Conservation (phyloP, 805 yeast species). For the Candida mattraensis region DNA sequence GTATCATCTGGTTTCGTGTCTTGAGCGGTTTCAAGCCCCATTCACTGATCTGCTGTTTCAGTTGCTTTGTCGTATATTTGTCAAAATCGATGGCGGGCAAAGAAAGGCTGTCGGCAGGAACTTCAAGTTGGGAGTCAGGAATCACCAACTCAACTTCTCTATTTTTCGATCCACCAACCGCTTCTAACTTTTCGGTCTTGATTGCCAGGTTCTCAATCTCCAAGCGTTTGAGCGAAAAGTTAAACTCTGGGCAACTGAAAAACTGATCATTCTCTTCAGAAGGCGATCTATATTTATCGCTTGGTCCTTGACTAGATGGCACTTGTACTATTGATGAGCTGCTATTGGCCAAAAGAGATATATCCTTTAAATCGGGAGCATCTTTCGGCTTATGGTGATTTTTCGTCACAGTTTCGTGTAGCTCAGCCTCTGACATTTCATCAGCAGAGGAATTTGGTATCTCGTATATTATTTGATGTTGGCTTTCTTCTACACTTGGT, state of each 20-base stretch:
- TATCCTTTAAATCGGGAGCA: too few species aligned
- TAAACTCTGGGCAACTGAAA: slow-evolving; percentile 15
- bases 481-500: too few species aligned
- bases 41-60: slow-evolving; percentile 27
- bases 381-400: too few species aligned
- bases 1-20: slow-evolving; percentile 36
- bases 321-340: too few species aligned
- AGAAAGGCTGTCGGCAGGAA: slow-evolving; percentile 3
- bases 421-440: too few species aligned
- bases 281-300: too few species aligned
- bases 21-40: slow-evolving; percentile 42
- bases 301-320: slow-evolving; percentile 9
- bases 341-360: too few species aligned
- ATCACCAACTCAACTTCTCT: slow-evolving; percentile 12
- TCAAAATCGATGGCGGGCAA: slow-evolving; percentile 13
- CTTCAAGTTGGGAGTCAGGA: slow-evolving; percentile 22
- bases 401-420: too few species aligned
- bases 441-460: too few species aligned
- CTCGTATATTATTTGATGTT: too few species aligned
- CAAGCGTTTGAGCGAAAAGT: slow-evolving; percentile 14
- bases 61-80: slow-evolving; percentile 17
- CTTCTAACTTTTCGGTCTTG: background rate
- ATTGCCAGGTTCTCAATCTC: slow-evolving; percentile 13
- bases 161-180: background rate
- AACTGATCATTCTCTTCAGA: too few species aligned